A percentile compares a stretch with the other conserved stretches of the same genome.
phyloP scores from a whole-genome alignment of 805 yeast genomes.

The Spathaspora gorwiae region DNA sequence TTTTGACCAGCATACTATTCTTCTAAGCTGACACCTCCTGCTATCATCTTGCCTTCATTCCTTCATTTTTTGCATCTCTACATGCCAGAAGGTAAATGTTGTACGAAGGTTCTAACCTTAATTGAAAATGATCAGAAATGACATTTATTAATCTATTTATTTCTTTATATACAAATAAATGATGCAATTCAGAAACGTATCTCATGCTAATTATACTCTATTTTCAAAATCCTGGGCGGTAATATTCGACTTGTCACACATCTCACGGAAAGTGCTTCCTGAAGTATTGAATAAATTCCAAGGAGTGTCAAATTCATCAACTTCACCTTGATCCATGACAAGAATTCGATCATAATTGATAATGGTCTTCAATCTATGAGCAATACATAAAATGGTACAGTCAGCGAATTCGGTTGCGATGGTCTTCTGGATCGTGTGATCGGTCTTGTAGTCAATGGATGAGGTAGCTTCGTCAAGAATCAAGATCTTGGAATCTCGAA shows the following conservation, averaged over 20 bases:
- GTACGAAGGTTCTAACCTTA: too few species aligned
- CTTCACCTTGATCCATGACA: constrained; percentile 30
- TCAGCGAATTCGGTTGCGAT: constrained; percentile 27
- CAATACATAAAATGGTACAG: constrained; percentile 35
- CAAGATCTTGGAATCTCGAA: constrained; percentile 32
- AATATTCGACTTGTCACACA: constrained; percentile 36
- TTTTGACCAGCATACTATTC: too few species aligned
- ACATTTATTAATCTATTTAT: too few species aligned
- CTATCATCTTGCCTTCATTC: too few species aligned
- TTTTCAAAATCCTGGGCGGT: background rate
- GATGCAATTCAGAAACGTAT: too few species aligned
- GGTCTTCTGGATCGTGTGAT: constrained; percentile 30
- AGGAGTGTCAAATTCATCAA: constrained; percentile 33
- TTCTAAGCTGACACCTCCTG: too few species aligned
- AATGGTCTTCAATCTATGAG: constrained; percentile 36
- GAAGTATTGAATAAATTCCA: constrained; percentile 22
- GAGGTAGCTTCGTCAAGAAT: constrained; percentile 39
- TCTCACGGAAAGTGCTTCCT: constrained; percentile 25
- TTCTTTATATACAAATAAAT: too few species aligned
- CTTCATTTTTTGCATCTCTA: too few species aligned
- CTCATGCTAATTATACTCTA: too few species aligned
- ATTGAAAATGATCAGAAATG: too few species aligned
- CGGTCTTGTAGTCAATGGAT: constrained; percentile 37
- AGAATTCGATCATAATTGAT: constrained; percentile 31
- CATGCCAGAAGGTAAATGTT: too few species aligned